Evolutionary conservation across 495 filamentous ascomycete genomes (phyloP).

Genomic region (Lophium mytilinum): DNA sequence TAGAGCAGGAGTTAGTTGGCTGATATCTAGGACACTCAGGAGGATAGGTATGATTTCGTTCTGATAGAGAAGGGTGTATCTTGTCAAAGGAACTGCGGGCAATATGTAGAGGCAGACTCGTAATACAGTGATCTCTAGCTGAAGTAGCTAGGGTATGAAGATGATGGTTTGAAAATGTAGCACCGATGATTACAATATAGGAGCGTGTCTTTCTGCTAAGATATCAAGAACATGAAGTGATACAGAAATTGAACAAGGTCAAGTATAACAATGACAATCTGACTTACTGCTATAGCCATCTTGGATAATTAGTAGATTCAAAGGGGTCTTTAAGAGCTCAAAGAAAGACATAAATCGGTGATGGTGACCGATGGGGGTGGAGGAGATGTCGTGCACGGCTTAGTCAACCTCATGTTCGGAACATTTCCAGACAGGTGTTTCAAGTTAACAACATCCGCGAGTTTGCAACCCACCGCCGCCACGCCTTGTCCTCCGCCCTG

Average conservation of each 20-base stretch:
- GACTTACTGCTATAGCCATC: slow-evolving; percentile 29
- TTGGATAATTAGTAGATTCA: slow-evolving; percentile 9
- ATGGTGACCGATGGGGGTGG: not conserved
- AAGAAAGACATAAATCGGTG: not conserved
- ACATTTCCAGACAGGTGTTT: too few species aligned
- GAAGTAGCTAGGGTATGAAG: not conserved
- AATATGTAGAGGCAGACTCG: too few species aligned
- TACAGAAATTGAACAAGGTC: too few species aligned
- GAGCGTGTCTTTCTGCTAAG: not conserved
- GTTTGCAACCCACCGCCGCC: too few species aligned
- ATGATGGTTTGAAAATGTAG: not conserved
- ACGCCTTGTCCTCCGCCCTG: too few species aligned
- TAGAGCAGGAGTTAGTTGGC: not conserved
- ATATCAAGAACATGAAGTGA: not conserved
- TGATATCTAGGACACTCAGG: not conserved
- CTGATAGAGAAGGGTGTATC: too few species aligned
- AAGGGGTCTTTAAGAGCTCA: not conserved
- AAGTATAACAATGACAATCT: not conserved
- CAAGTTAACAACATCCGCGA: too few species aligned
- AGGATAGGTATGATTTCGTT: too few species aligned
- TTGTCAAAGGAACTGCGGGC: too few species aligned
- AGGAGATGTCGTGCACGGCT: too few species aligned
- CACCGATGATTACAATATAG: not conserved
- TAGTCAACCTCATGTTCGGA: too few species aligned
- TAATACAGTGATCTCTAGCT: too few species aligned